A percentile compares a stretch with the other conserved stretches of the same genome.
Conservation (phyloP, 306 rosid genomes). For the Sophora flavescens region DNA sequence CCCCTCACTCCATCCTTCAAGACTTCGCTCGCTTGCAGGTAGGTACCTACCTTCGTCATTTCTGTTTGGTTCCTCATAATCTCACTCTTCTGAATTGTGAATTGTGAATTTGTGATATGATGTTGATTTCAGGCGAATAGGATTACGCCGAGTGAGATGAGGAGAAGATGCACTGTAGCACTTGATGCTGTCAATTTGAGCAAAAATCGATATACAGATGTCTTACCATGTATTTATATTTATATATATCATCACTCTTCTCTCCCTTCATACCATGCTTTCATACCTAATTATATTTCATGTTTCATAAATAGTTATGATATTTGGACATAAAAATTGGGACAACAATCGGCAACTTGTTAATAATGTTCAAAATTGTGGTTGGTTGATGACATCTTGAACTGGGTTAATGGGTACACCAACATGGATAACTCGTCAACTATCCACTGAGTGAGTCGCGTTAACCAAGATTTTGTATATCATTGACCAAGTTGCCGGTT, state of each 20-base stretch:
- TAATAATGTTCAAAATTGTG: too few relatives aligned
- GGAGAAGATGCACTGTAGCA: constrained; percentile 69
- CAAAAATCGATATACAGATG: constrained; percentile 84
- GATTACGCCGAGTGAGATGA: constrained; percentile 70
- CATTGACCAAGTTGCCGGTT: too few relatives aligned
- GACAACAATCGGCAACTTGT: too few relatives aligned
- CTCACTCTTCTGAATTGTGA: not conserved
- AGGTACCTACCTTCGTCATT: not conserved
- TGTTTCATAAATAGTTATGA: too few relatives aligned
- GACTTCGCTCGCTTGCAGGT: constrained; percentile 85
- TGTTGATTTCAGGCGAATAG: constrained; percentile 63
- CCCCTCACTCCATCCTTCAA: constrained; percentile 55
- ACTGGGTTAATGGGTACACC: too few relatives aligned
- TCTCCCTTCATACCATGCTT: constrained; percentile 1
- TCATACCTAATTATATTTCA: not conserved
- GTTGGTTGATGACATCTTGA: too few relatives aligned
- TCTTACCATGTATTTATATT: constrained; percentile 71
- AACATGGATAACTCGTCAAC: too few relatives aligned
- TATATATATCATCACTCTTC: constrained; percentile 4
- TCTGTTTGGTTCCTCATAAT: constrained; percentile 24
- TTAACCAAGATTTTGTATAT: too few relatives aligned
- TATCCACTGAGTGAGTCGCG: too few relatives aligned
- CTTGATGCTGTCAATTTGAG: constrained; percentile 64
- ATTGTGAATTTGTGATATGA: not conserved
- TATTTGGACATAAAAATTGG: too few relatives aligned